Evolutionary conservation across 306 rosid genomes (phyloP), one percentile per base, ranked within the genome.

Genomic region (Quercus alba): DNA sequence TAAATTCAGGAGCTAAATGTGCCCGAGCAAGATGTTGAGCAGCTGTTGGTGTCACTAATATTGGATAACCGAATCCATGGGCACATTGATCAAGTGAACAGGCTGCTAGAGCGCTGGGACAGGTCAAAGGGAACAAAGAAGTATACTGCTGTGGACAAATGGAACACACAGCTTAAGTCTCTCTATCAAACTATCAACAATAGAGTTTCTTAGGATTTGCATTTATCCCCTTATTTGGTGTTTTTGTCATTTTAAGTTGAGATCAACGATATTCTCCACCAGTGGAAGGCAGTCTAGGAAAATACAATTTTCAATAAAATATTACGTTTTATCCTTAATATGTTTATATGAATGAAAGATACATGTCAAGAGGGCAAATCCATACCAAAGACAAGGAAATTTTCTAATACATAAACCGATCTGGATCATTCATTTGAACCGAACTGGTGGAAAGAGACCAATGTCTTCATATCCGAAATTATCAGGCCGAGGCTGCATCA

Each of bases 111-210:
- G 86, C 94, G 99, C 55, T 92, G 94, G 38, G 91, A 91, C 83
- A 91, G 96, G 99, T 90, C 25, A 69, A 94, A 94, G 85, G 98
- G 98, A 85, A 88, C 88, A 97, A 94, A 94, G 81, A 94, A 94
- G 85, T 94, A 92, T 79, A 83, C 97, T 26, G 99, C 97, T 6
- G 75, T 95, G 72, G 97, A 95, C 82, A 95, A 95, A 85, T 95
- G 98, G 98, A 94, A 94, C 85, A 88, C 93, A 35, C 98, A 94
- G 82, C 90, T 94, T 52, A 90, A 84, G 82, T 91, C 97, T 69
- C 97, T 94, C 23, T 84, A 85, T 78, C 94, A 90, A 74, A 87
- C 97, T 31, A 88, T 91, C 85, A 85, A 90, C 84, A 93, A 93
- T 87, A 85, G 97, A 90, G 97, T 94, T 78, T 83, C 85, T 67